Evolutionary conservation across 805 yeast species (phyloP).

Genomic region (Candida ovalis): DNA sequence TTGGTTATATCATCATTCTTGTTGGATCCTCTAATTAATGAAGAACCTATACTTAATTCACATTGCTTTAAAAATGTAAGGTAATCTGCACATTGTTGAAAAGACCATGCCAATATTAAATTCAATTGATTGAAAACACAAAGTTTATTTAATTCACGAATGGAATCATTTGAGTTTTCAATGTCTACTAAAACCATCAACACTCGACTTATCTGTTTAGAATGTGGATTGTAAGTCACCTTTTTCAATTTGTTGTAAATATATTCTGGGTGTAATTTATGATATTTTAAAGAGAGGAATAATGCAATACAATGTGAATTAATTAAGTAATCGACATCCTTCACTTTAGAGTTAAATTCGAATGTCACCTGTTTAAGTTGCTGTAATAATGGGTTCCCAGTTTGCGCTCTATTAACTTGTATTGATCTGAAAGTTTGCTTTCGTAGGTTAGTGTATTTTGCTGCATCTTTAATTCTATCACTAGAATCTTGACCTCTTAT

Average conservation of each 20-base stretch:
- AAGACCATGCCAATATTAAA: slow-evolving; percentile 50
- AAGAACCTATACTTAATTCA: slow-evolving; percentile 29
- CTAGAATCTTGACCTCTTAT: slow-evolving; percentile 13
- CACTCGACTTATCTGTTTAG: slow-evolving; percentile 36
- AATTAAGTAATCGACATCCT: slow-evolving; percentile 61
- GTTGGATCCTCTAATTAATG: slow-evolving; percentile 37
- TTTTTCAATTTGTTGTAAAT: slow-evolving; percentile 52
- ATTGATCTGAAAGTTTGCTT: slow-evolving; percentile 34
- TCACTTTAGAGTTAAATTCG: slow-evolving; percentile 48
- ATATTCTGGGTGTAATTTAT: slow-evolving; percentile 74
- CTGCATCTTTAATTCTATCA: slow-evolving; percentile 13
- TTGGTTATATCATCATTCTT: slow-evolving; percentile 28
- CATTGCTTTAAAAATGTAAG: slow-evolving; percentile 31
- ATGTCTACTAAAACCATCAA: slow-evolving; percentile 64
- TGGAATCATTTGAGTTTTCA: slow-evolving; percentile 47
- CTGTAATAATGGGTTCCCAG: slow-evolving; percentile 66
- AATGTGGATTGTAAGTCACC: slow-evolving; percentile 21
- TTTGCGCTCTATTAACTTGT: slow-evolving; percentile 61
- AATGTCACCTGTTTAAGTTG: slow-evolving; percentile 48
- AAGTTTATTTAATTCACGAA: slow-evolving; percentile 44
- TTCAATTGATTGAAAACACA: slow-evolving; percentile 48
- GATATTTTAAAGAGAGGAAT: slow-evolving; percentile 67
- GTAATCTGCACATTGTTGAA: slow-evolving; percentile 50
- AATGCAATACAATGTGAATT: slow-evolving; percentile 53
- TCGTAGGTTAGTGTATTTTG: slow-evolving; percentile 14